Base-by-base conservation (phyloP, 352 stramenopile genomes). In the Phytophthora brassicae region DNA sequence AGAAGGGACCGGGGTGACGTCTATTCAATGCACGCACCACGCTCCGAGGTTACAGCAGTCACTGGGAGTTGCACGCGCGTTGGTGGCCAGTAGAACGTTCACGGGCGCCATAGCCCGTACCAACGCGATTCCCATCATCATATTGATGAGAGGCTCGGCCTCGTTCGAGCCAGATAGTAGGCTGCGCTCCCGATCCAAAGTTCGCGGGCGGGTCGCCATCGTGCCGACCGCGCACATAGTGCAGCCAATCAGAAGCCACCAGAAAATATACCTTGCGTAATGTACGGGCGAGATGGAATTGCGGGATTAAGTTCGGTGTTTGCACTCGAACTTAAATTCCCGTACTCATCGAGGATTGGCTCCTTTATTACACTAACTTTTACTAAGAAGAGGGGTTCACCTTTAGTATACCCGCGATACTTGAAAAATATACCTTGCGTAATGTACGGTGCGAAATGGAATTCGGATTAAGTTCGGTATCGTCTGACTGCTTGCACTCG, bases 21-120 rank as follows among this genome's bases (percentile, higher is more conserved):
- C n/a, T n/a, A 43, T 43, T 23, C 36, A 12, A 26, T 35, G 57
- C 38, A 50, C 49, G 57, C 26, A 28, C 23, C 29, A 49, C 52
- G 31, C 35, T 26, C 31, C 6, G 23, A 59, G 28, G 16, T 26
- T 52, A 58, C 47, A 41, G 35, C 42, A 33, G 19, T 36, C 22
- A 50, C 24, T 23, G 49, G 51, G 61, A n/a, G 41, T 51, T 23
- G 26, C 39, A 46, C 35, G 23, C 47, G 26, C 43, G 44, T 38
- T 49, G 31, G 9, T 26, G 26, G 28, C 68, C 68, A 75, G 28
- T 51, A 75, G 68, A 75, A 75, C 41, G 50, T 75, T 75, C 60
- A 65, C 33, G 13, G 22, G 42, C 20, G 48, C 36, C 43, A 57
- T 35, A 64, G 41, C 43, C 57, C 43, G 50, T 60, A 28, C 46